These are phyloP conservation scores for Chaetomiaceae sp. DNA, from an alignment of 2,329 filamentous ascomycete genomes.

Conservation along the genomic window DNA sequence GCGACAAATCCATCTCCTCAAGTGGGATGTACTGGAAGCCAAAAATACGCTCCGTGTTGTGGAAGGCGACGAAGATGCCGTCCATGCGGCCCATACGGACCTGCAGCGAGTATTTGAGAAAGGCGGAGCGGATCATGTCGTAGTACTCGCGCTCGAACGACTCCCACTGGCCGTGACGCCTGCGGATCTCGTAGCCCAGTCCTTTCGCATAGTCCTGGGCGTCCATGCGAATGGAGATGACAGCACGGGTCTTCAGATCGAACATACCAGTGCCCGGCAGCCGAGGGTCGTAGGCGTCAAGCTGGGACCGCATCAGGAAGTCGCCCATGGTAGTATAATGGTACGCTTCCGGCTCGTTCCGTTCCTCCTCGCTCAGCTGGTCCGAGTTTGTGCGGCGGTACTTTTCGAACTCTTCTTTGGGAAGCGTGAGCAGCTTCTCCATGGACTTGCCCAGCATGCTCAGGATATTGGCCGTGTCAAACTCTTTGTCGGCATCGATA, in stretches of 20 bases:
- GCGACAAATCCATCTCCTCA: conserved; percentile 76
- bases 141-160: conserved; percentile 95
- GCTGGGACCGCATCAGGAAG: conserved; percentile 89
- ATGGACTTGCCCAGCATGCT: conserved; percentile 92
- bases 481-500: conserved; percentile 93
- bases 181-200: conserved; percentile 78
- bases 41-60: conserved; percentile 92
- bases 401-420: conserved; percentile 76
- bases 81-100: conserved; percentile 98
- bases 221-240: conserved; percentile 88
- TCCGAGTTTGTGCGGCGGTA: conserved; percentile 66
- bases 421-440: conserved; percentile 86
- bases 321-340: conserved; percentile 84
- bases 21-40: conserved; percentile 93
- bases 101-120: conserved; percentile 94
- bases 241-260: conserved; percentile 90
- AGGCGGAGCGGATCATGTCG: conserved; percentile 91
- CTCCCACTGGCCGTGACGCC: conserved; percentile 70
- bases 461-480: conserved; percentile 75
- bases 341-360: conserved; percentile 67
- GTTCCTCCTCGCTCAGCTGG: conserved; percentile 65
- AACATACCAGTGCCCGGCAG: conserved; percentile 91
- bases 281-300: conserved; percentile 82
- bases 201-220: conserved; percentile 64
- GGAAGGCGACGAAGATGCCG: conserved; percentile 93